Percentiles rank a stretch among this genome's conserved stretches.
Evolutionary conservation across 1,139 yeast species (phyloP).

Genomic region (Saccharomyces hybrid): DNA sequence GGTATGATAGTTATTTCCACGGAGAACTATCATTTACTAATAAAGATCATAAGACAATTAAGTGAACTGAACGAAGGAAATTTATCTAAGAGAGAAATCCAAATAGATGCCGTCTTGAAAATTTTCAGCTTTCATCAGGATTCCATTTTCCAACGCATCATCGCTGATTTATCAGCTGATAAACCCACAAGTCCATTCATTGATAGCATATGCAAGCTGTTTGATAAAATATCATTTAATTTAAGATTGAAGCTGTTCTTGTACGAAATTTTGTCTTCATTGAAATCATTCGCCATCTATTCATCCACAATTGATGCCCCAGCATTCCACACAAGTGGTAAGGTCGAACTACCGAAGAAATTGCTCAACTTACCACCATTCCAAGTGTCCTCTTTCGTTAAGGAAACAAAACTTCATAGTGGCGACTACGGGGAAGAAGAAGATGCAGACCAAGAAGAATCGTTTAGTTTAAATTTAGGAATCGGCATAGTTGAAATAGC

Average conservation of each 20-base stretch:
- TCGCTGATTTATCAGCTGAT: conserved; percentile 9
- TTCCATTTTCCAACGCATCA: conserved; percentile 19
- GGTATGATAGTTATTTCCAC: background rate
- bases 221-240: conserved; percentile 32
- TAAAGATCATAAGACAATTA: conserved; percentile 12
- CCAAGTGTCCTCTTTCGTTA: conserved; percentile 29
- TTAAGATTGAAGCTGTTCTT: conserved; percentile 51
- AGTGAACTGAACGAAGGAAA: conserved; percentile 9
- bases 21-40: conserved; percentile 13
- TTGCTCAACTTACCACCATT: conserved; percentile 28
- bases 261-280: conserved; percentile 54
- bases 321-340: conserved; percentile 4
- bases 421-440: conserved; percentile 3
- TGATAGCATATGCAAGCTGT: conserved; percentile 17
- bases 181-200: conserved; percentile 10
- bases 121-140: conserved; percentile 28
- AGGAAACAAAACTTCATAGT: conserved; percentile 2
- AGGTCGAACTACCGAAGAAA: conserved; percentile 17
- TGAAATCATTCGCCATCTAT: conserved; percentile 36
- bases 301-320: conserved; percentile 10
- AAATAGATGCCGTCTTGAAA: conserved; percentile 23
- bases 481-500: conserved; percentile 3
- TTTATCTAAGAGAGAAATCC: conserved; percentile 10
- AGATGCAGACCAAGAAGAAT: conserved; percentile 1
- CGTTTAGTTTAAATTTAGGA: conserved; percentile 9